A percentile compares a stretch with the other conserved stretches of the same genome.
Evolutionary conservation across 164 flowering plant species (phyloP).

Genomic region (Nelumbo lutea): DNA sequence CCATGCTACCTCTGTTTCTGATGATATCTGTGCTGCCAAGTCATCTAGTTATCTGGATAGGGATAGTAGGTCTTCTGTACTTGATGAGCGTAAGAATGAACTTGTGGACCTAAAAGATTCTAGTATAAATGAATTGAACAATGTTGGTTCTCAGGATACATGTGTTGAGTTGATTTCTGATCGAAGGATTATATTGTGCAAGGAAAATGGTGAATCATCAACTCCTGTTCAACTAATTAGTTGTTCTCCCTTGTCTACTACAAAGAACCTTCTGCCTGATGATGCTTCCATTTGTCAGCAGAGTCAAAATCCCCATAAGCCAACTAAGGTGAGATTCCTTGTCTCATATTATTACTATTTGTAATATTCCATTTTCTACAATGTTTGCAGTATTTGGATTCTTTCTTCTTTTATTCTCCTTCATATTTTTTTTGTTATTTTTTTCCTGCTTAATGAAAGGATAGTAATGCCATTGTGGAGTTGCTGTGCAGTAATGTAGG

Average conservation of each 20-base stretch:
- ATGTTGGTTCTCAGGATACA: slow-evolving; percentile 6
- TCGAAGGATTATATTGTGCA: slow-evolving; percentile 4
- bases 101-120: background rate
- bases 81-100: background rate
- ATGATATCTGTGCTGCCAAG: slow-evolving; percentile 11
- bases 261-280: slow-evolving; percentile 12
- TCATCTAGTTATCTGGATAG: slow-evolving; percentile 13
- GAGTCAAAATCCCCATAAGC: slow-evolving; percentile 21
- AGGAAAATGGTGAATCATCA: slow-evolving; percentile 13
- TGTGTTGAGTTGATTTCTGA: slow-evolving; percentile 16
- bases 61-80: slow-evolving; percentile 3
- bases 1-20: slow-evolving; percentile 14
- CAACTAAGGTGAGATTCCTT: slow-evolving; percentile 27
- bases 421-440: background rate
- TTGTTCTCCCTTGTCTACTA: slow-evolving; percentile 7
- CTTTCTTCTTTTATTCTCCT: background rate
- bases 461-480: no score
- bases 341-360: background rate
- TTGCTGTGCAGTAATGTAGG: no score
- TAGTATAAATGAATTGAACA: slow-evolving; percentile 7
- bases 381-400: background rate
- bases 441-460: no score
- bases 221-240: slow-evolving; percentile 10
- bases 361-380: background rate
- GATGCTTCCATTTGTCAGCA: slow-evolving; percentile 13